These are phyloP conservation scores for Chlorophyllum brunneum DNA, from an alignment of 768 basidiomycete species.

Conservation along the genomic window DNA sequence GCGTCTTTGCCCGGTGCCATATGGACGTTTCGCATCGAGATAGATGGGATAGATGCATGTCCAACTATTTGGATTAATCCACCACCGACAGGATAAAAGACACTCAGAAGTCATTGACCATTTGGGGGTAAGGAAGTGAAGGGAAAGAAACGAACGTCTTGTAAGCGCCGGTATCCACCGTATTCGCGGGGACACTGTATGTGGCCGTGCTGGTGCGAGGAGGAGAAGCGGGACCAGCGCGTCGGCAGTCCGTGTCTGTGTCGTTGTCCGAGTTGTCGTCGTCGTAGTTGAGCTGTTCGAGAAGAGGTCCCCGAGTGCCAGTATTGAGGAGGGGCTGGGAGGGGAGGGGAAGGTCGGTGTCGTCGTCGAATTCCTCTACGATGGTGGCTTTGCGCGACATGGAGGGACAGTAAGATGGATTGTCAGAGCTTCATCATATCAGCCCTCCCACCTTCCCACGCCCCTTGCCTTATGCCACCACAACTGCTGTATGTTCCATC, in stretches of 20 bases:
- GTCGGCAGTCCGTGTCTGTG: constrained; percentile 25
- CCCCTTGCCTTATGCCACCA: neutral
- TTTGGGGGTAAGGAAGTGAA: constrained; percentile 9
- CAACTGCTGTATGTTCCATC: neutral
- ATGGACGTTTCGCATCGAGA: constrained; percentile 91
- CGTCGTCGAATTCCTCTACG: constrained; percentile 89
- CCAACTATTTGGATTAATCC: constrained; percentile 59
- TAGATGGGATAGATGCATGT: constrained; percentile 96
- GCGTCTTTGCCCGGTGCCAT: constrained; percentile 78
- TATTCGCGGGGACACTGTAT: constrained; percentile 25
- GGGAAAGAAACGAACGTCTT: constrained; percentile 64
- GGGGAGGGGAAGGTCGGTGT: constrained; percentile 86
- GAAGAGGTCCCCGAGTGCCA: constrained; percentile 67
- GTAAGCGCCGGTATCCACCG: constrained; percentile 78
- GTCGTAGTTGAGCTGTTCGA: constrained; percentile 58
- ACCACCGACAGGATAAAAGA: neutral
- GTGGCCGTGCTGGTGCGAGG: constrained; percentile 28
- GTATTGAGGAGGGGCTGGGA: constrained; percentile 59
- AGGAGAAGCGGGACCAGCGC: constrained; percentile 56
- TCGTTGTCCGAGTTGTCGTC: constrained; percentile 46
- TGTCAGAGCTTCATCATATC: constrained; percentile 4
- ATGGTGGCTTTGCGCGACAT: constrained; percentile 74
- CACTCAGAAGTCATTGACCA: constrained; percentile 8
- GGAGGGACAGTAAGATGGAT: constrained; percentile 12
- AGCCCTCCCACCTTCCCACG: constrained; percentile 13